phyloP scores from a whole-genome alignment of 1,284 basidiomycete species.

The Fomitopsis pinicola region DNA sequence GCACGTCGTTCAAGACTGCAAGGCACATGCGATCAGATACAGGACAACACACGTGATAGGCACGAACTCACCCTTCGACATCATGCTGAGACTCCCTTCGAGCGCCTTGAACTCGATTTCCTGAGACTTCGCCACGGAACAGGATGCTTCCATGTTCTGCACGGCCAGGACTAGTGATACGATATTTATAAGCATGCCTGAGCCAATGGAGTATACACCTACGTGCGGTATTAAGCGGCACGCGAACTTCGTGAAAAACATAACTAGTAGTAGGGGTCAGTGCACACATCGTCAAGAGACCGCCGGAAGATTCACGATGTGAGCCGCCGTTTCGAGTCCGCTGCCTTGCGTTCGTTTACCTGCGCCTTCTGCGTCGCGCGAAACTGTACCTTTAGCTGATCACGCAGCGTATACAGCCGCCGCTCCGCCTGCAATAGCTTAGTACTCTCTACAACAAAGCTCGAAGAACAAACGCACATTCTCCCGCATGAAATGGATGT shows the following conservation, averaged over 20 bases:
- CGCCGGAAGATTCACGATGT: slow-evolving; percentile 53
- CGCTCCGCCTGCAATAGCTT: slow-evolving; percentile 41
- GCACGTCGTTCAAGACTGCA: slow-evolving; percentile 81
- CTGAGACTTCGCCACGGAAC: slow-evolving; percentile 57
- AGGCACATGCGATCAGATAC: not conserved
- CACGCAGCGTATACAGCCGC: slow-evolving; percentile 56
- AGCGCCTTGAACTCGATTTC: slow-evolving; percentile 81
- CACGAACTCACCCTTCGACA: slow-evolving; percentile 64
- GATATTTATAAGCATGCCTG: not conserved
- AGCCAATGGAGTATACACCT: slow-evolving; percentile 24
- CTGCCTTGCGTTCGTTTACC: slow-evolving; percentile 76
- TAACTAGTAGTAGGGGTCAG: slow-evolving; percentile 41
- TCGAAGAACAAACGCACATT: slow-evolving; percentile 27
- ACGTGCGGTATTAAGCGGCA: slow-evolving; percentile 89
- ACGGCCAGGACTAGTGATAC: slow-evolving; percentile 65
- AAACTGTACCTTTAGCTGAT: slow-evolving; percentile 75
- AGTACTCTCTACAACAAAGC: not conserved
- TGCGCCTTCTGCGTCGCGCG: slow-evolving; percentile 81
- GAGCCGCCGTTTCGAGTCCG: slow-evolving; percentile 77
- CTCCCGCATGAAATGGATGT: slow-evolving; percentile 51
- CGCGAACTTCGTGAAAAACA: slow-evolving; percentile 83
- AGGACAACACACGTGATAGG: not conserved
- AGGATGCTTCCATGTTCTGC: slow-evolving; percentile 82
- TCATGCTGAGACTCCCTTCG: slow-evolving; percentile 82
- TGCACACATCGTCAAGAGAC: not conserved